Evolutionary conservation across 2,329 filamentous ascomycete species (phyloP), one percentile per base, ranked within the genome.

Genomic region (Stachybotrys elegans): DNA sequence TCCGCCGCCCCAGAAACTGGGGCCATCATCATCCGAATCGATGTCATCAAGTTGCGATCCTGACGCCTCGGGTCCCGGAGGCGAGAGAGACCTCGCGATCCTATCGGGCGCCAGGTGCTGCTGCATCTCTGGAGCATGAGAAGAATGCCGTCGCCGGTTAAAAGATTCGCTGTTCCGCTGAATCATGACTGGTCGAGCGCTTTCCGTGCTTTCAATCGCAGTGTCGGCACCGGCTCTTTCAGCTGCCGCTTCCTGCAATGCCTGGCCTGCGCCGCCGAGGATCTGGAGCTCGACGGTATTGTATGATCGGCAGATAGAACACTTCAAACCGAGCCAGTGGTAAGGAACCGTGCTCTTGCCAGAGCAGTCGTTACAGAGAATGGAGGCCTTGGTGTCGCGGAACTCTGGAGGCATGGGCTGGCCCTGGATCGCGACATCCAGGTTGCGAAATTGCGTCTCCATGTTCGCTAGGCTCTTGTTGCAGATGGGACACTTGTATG

Each of bases 401-500:
- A 91, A 95, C 51, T 94, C 87, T 6, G 75, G 68, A 0, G 93
- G 93, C 90, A 98, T 97, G 2, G 93, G 93, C 60, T 98, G 93
- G 36, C 78, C 77, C 51, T 86, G 78, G 48, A 98, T 95, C 40
- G 89, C 84, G 42, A 90, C 80, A 57, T 96, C 92, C 25, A 97
- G 69, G 54, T 93, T 93, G 40, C 89, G 83, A 70, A 97, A 98
- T 55, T 94, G 87, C 29, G 88, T 80, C 59, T 96, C 92, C 92
- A 98, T 98, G 60, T 97, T 97, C 52, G 89, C 81, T n/a, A 95
- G 85, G 51, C 88, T 95, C 66, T 93, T 95, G 69, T 86, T 95
- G 75, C 93, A 98, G 40, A 96, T 90, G 1, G 92, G 93, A 57
- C 93, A 98, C 59, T 92, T 94, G 70, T 97, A 98, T 6, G 91